These are phyloP conservation scores for Pythium pyrilobum DNA, from an alignment of 352 stramenopile genomes.

Conservation along the genomic window DNA sequence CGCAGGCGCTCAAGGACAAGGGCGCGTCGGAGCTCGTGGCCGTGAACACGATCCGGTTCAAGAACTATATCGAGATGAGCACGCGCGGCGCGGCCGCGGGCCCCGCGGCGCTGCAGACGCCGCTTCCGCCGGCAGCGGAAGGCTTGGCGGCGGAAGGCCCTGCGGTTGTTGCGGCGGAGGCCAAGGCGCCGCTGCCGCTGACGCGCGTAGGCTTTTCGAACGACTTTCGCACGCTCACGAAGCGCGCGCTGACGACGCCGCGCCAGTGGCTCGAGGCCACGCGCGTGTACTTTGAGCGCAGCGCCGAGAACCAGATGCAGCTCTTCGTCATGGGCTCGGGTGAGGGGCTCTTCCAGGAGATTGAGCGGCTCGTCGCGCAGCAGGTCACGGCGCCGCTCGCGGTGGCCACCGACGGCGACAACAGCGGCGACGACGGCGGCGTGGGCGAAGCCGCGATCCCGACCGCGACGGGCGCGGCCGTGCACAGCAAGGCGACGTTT, in stretches of 20 bases:
- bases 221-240: constrained; percentile 48
- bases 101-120: constrained; percentile 6
- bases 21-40: constrained; percentile 40
- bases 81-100: not conserved
- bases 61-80: constrained; percentile 36
- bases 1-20: constrained; percentile 47
- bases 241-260: constrained; percentile 34
- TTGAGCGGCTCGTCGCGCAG: constrained; percentile 52
- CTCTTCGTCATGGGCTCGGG: constrained; percentile 75
- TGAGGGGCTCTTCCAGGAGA: constrained; percentile 61
- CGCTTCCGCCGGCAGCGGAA: not conserved
- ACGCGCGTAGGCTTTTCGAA: constrained; percentile 37
- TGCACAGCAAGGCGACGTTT: constrained; percentile 65
- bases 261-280: constrained; percentile 44
- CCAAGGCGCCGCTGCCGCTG: constrained; percentile 8
- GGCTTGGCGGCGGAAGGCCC: not conserved
- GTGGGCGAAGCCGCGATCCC: constrained; percentile 50
- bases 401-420: not conserved
- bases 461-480: constrained; percentile 21
- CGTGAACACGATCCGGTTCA: constrained; percentile 41
- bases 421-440: not conserved
- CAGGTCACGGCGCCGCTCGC: constrained; percentile 51
- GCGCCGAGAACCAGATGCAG: constrained; percentile 64
- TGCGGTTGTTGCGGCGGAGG: no score
- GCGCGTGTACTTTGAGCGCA: constrained; percentile 34